These are phyloP conservation scores for Agrocybe chaxingu DNA, from an alignment of 768 basidiomycete species.

Conservation along the genomic window DNA sequence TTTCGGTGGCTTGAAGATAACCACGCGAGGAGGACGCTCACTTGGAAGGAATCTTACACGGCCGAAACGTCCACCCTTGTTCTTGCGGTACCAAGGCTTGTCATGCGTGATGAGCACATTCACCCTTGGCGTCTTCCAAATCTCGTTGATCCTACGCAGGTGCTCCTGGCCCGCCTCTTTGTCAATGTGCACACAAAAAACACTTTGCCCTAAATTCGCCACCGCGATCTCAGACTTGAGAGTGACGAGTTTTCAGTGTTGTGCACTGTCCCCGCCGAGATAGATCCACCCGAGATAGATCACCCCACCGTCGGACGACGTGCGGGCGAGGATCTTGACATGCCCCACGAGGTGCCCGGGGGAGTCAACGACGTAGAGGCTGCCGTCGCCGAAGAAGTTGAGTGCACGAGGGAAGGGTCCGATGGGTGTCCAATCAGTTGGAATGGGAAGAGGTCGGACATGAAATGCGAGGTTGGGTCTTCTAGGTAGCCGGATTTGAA, in stretches of 20 bases:
- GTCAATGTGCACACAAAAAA: conserved; percentile 40
- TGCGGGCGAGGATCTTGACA: conserved; percentile 51
- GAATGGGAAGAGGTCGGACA: conserved; percentile 32
- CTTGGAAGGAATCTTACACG: conserved; percentile 23
- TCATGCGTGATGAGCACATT: conserved; percentile 54
- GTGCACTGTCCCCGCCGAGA: conserved; percentile 54
- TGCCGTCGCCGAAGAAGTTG: conserved; percentile 58
- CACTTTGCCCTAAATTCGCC: conserved; percentile 22
- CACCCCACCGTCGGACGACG: conserved; percentile 51
- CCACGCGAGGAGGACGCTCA: too few species aligned
- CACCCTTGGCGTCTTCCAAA: conserved; percentile 36
- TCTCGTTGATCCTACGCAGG: conserved; percentile 34
- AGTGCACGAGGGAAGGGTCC: conserved; percentile 50
- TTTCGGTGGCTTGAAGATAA: too few species aligned
- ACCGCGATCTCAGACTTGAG: conserved; percentile 39
- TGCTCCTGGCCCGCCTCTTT: conserved; percentile 39
- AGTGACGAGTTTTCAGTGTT: conserved; percentile 49
- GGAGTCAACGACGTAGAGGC: conserved; percentile 54
- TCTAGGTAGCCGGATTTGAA: conserved; percentile 40
- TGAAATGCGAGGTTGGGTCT: conserved; percentile 30
- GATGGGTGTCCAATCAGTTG: conserved; percentile 33
- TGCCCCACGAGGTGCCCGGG: conserved; percentile 58
- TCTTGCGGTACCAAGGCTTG: conserved; percentile 44
- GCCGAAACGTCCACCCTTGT: conserved; percentile 43
- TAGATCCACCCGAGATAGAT: conserved; percentile 56